These are phyloP conservation scores for Pelargonium fulgidum DNA, from an alignment of 441 rosid species.

Conservation along the genomic window DNA sequence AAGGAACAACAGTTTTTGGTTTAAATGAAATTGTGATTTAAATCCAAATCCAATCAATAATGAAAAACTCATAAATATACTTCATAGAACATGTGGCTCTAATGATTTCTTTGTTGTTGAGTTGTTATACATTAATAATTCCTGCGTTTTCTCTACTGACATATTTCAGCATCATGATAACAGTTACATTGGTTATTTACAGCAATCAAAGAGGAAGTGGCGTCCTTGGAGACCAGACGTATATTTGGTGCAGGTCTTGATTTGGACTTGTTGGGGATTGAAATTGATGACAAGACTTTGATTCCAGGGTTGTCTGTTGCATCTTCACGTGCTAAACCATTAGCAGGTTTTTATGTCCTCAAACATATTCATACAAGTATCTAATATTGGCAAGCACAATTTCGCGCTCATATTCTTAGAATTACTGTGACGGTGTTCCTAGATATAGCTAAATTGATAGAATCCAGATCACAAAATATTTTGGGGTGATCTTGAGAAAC, in stretches of 20 bases:
- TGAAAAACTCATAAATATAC: not conserved
- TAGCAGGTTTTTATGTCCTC: constrained; percentile 54
- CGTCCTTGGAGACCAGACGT: constrained; percentile 47
- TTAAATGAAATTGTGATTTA: not conserved
- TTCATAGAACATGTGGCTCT: constrained; percentile 1
- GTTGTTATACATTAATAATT: not conserved
- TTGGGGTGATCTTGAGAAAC: no score
- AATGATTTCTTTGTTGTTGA: not conserved
- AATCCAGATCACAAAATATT: no score
- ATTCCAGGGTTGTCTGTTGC: constrained; percentile 93
- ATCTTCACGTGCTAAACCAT: constrained; percentile 77
- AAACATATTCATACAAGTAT: not conserved
- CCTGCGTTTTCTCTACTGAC: not conserved
- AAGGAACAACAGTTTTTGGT: not conserved
- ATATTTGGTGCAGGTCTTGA: constrained; percentile 77
- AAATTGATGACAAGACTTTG: constrained; percentile 59
- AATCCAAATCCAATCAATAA: not conserved
- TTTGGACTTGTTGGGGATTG: constrained; percentile 87
- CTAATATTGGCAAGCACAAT: not conserved
- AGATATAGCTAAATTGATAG: no score
- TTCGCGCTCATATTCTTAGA: not conserved
- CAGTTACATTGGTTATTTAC: constrained; percentile 18
- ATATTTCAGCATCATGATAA: not conserved
- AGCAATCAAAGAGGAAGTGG: constrained; percentile 70
- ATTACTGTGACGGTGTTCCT: not conserved